Base-by-base conservation (phyloP, 2,329 filamentous ascomycete genomes). In the Teratosphaeria viscida region DNA sequence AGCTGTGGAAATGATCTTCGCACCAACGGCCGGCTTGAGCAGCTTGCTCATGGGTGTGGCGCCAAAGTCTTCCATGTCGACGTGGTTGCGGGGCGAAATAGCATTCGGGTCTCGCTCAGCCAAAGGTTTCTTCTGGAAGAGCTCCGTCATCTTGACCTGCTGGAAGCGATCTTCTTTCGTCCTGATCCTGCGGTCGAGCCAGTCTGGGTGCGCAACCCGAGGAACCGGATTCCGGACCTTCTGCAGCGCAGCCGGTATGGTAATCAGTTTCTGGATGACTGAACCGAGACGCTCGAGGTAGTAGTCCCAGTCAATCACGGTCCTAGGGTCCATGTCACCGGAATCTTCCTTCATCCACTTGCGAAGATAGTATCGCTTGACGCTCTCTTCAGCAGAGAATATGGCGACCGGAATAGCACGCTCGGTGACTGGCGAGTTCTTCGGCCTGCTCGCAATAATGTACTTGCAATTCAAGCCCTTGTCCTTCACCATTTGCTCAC, bases 381-480 rank as follows among this genome's bases (percentile, higher is more conserved):
- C 87, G 5, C 84, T 83, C 59, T 92, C 86, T 59, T 97, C 92
- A 0, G 94, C 91, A 0, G 94, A 96, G 74, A 99, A 97, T 62
- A 99, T 99, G 23, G 94, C 91, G 5, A 99, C 91, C 0, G 94
- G 94, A 61, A 99, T 84, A 26, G 94, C 94, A 68, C 94, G 83
- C 66, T 99, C 95, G 0, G 94, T 99, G 62, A 99, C 92, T 1
- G 94, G 92, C 0, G 92, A 90, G 69, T 89, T 89, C 69, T 86
- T 89, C 3, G 94, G 94, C 63, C 83, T 85, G 14, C 90, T 83
- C 57, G 92, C 96, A 70, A 99, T 96, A 72, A 99, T 96, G 74
- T 97, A 99, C 76, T 97, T 97, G 85, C 94, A 99, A 78, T 99
- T 99, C 67, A 99, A 75, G 3, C 94, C 94, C 75, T 97, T 99